Percentiles rank a stretch among this genome's conserved stretches.
phyloP scores from a whole-genome alignment of 768 basidiomycete species.

The Rubroboletus pulcherrimus region DNA sequence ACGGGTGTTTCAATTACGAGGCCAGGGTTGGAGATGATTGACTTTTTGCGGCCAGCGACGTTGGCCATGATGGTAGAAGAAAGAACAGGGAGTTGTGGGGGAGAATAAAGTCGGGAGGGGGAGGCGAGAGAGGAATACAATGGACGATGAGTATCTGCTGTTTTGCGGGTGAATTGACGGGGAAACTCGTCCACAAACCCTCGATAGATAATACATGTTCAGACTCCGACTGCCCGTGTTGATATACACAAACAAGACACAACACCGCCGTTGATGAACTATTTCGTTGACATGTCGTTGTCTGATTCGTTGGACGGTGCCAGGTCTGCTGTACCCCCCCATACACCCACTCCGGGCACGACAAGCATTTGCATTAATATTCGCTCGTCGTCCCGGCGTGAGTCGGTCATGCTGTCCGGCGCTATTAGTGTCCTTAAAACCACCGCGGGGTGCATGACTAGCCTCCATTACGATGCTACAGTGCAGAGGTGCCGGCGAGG shows the following conservation, averaged over 20 bases:
- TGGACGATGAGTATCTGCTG: slow-evolving; percentile 4
- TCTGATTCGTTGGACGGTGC: neutral
- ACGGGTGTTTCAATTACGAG: slow-evolving; percentile 72
- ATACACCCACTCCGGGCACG: neutral
- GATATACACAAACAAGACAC: slow-evolving; percentile 27
- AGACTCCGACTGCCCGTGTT: slow-evolving; percentile 29
- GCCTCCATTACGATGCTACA: slow-evolving; percentile 5
- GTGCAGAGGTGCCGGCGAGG: neutral
- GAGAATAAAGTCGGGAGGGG: neutral
- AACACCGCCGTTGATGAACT: slow-evolving; percentile 5
- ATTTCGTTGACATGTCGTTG: too few relatives aligned
- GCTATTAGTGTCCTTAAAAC: neutral
- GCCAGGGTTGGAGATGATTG: slow-evolving; percentile 60
- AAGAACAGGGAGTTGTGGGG: neutral
- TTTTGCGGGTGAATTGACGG: slow-evolving; percentile 11
- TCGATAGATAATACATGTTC: slow-evolving; percentile 31
- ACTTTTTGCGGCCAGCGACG: slow-evolving; percentile 74
- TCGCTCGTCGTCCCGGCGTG: too few relatives aligned
- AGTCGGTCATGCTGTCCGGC: neutral
- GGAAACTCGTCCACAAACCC: slow-evolving; percentile 5
- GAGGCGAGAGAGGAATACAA: neutral
- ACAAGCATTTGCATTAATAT: too few relatives aligned
- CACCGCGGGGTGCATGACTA: neutral
- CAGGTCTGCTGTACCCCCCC: neutral
- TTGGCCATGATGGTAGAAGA: slow-evolving; percentile 42